Evolutionary conservation across 352 stramenopile genomes (phyloP), one percentile per base, ranked within the genome.

Genomic region (Thraustochytrium aureum): DNA sequence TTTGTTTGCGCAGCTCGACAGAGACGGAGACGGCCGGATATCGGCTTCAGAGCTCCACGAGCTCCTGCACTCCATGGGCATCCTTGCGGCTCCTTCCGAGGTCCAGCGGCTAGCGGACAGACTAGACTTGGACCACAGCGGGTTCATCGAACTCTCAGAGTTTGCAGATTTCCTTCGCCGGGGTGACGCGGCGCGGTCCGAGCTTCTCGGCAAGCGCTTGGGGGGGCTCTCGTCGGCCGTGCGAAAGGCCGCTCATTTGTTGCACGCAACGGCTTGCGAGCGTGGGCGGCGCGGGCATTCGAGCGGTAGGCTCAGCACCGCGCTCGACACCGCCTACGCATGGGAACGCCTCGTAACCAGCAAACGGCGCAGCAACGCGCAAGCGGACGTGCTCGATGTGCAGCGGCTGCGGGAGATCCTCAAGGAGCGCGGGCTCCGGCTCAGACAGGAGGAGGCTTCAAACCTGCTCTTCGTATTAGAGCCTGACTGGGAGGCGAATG

Each of bases 111-210:
- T 79, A 3, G 41, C 67, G 7, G 69, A 79, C 32, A 45, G 69
- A 1, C 32, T 79, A 0, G 69, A 74, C 37, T 5, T 33, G 4
- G 50, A 79, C 30, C 37, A 67, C 1, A 74, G 26, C 41, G 50
- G 69, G 26, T 67, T 52, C 33, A 52, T 79, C n/a, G 69, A 79
- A 14, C 14, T 74, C 10, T 2, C 56, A 12, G 69, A 79, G 26
- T 79, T 79, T 74, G n/a, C 41, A 7, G 59, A 79, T 1, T 79
- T 79, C 26, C 47, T 79, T 4, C 47, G 67, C 6, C 4, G 59
- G 20, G 39, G 14, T 20, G n/a, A 26, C 47, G 47, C 26, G 17
- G 47, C 17, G 47, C 47, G 17, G 47, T 22, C 17, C 47, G 26
- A 56, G 26, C 17, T 26, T 22, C 12, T 52, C 30, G 17, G 41